phyloP scores from a whole-genome alignment of 164 flowering plant genomes.

The Kingdonia uniflora region DNA sequence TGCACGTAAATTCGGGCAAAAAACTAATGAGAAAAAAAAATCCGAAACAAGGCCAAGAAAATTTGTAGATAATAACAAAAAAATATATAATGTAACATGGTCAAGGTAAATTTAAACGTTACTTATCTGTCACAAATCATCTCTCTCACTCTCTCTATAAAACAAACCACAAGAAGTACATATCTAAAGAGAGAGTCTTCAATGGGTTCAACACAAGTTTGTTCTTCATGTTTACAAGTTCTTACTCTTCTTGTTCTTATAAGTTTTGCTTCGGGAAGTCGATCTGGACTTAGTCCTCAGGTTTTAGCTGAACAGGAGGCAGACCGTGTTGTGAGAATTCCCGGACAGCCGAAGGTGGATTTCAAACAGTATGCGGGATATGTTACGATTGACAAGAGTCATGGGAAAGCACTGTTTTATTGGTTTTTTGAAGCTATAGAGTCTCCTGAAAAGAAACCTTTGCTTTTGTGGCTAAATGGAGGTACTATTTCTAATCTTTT shows the following conservation, averaged over 20 bases:
- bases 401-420: constrained; percentile 43
- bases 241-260: background rate
- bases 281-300: constrained; percentile 3
- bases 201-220: too few species aligned
- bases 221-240: background rate
- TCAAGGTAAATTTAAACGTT: too few species aligned
- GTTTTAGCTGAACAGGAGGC: constrained; percentile 10
- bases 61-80: too few species aligned
- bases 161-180: too few species aligned
- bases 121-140: too few species aligned
- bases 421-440: constrained; percentile 47
- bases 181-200: too few species aligned
- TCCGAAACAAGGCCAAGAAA: too few species aligned
- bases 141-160: too few species aligned
- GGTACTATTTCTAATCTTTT: constrained; percentile 21
- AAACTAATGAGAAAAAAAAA: too few species aligned
- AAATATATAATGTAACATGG: too few species aligned
- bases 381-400: constrained; percentile 4
- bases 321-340: constrained; percentile 4
- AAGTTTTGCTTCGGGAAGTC: background rate
- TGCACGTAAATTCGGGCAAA: too few species aligned
- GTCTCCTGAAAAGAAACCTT: constrained; percentile 22
- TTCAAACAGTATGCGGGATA: constrained; percentile 10
- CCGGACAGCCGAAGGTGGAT: constrained; percentile 8
- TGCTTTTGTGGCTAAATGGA: constrained; percentile 62